These are phyloP conservation scores for Mucor sp. DNA, from an alignment of 371 early-diverging fungal species.

Conservation along the genomic window DNA sequence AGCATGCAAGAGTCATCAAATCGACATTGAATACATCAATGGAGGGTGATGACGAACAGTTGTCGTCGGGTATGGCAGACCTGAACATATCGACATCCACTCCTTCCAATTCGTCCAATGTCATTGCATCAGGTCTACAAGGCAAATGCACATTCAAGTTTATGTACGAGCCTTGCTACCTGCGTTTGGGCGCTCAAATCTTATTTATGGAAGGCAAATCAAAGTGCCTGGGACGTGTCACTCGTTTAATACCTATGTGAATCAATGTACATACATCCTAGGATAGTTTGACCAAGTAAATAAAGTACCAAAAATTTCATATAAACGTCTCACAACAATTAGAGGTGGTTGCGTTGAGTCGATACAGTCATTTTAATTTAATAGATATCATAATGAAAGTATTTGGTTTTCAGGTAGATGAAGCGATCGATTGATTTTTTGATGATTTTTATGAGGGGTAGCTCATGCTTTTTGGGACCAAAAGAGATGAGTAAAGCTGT, in stretches of 20 bases:
- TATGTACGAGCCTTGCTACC: slow-evolving; percentile 80
- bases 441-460: too few species aligned
- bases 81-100: slow-evolving; percentile 14
- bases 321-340: too few species aligned
- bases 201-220: slow-evolving; percentile 82
- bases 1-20: slow-evolving; percentile 68
- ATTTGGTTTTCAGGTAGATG: too few species aligned
- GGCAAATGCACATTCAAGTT: slow-evolving; percentile 69
- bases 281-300: background rate
- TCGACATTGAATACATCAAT: slow-evolving; percentile 38
- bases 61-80: background rate
- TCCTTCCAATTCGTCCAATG: background rate
- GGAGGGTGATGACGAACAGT: background rate
- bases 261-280: background rate
- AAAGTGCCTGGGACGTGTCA: slow-evolving; percentile 90
- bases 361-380: too few species aligned
- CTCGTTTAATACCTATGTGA: slow-evolving; percentile 13
- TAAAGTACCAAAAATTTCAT: too few species aligned
- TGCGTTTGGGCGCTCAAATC: slow-evolving; percentile 73
- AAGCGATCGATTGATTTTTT: too few species aligned
- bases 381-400: too few species aligned
- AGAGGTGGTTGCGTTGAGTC: too few species aligned
- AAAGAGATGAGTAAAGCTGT: too few species aligned
- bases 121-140: slow-evolving; percentile 16
- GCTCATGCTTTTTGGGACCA: too few species aligned